Base-by-base conservation (phyloP, 2,329 filamentous ascomycete genomes). In the Colletotrichum falcatum region DNA sequence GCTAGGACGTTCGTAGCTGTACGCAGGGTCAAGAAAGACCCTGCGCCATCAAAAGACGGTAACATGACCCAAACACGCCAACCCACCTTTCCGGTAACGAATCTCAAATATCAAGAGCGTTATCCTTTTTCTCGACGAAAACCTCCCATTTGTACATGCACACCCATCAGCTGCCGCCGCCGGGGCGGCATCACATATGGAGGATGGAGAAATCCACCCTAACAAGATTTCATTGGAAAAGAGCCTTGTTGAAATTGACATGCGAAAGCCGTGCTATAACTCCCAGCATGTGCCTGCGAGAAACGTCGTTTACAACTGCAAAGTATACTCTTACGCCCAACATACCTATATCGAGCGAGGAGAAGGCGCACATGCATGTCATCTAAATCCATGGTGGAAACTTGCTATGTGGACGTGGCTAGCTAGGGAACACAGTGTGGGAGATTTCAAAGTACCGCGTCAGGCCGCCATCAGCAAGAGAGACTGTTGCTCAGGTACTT, bases 401-500 rank as follows among this genome's bases (percentile, higher is more conserved):
- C 54, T 51, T 23, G 11, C 42, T 42, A 9, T 20, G 49, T 42
- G 5, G n/a, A n/a, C n/a, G n/a, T n/a, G n/a, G n/a, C n/a, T 39
- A 51, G n/a, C 30, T 30, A 11, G 51, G 23, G 54, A 69, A 65
- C 66, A 69, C 61, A 69, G 66, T 69, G 61, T 69, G 66, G 30
- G 54, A 18, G 35, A 59, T 60, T 65, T 26, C 26, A 26, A 18
- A 65, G 28, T 16, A 51, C 65, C 61, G 3, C 16, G 37, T 60
- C 28, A 59, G 65, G 60, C 44, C 60, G 60, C 60, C 42, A 51
- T 53, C 28, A 46, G 54, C 44, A 46, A 23, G 33, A 59, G 46
- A 60, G 65, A 65, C 54, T 69, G 66, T 65, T 69, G 54, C 35
- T 44, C 37, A 54, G 54, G 66, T 69, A 69, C 66, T 42, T 53